Evolutionary conservation across 2,329 filamentous ascomycete species (phyloP).

Genomic region (Hirsutella minnesotensis): DNA sequence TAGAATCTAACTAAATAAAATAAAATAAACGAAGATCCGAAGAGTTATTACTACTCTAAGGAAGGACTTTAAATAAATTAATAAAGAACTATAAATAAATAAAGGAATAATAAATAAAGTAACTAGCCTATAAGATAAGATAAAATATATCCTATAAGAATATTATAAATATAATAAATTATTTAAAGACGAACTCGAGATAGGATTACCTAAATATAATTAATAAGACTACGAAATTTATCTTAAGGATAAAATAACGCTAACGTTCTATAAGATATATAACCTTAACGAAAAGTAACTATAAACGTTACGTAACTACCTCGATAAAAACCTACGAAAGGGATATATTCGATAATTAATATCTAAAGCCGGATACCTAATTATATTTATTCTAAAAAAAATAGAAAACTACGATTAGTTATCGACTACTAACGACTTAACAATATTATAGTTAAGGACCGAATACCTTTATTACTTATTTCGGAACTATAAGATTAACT

Average conservation of each 20-base stretch:
- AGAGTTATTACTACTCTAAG: background rate
- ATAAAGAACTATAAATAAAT: background rate
- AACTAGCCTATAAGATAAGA: background rate
- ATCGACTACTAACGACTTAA: slow-evolving; percentile 14
- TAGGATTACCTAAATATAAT: slow-evolving; percentile 2
- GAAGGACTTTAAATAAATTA: background rate
- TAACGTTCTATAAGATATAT: slow-evolving; percentile 2
- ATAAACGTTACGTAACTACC: background rate
- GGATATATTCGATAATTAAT: slow-evolving; percentile 5
- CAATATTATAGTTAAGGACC: slow-evolving; percentile 13
- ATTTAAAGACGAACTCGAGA: slow-evolving; percentile 4
- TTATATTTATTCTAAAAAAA: slow-evolving; percentile 7
- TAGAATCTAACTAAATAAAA: background rate
- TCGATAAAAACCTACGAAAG: background rate
- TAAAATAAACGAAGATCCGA: background rate
- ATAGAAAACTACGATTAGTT: slow-evolving; percentile 8
- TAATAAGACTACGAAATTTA: slow-evolving; percentile 5
- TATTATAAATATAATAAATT: slow-evolving; percentile 6
- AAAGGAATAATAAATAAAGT: background rate
- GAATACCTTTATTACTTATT: slow-evolving; percentile 10
- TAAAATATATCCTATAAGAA: background rate
- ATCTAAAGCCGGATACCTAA: background rate
- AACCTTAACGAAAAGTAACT: slow-evolving; percentile 5
- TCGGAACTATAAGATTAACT: slow-evolving; percentile 10
- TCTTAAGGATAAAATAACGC: background rate